Percentiles rank a stretch among this genome's conserved stretches.
These are phyloP conservation scores for Marasmius fiardii DNA, from an alignment of 1,284 basidiomycete genomes.

Conservation along the genomic window DNA sequence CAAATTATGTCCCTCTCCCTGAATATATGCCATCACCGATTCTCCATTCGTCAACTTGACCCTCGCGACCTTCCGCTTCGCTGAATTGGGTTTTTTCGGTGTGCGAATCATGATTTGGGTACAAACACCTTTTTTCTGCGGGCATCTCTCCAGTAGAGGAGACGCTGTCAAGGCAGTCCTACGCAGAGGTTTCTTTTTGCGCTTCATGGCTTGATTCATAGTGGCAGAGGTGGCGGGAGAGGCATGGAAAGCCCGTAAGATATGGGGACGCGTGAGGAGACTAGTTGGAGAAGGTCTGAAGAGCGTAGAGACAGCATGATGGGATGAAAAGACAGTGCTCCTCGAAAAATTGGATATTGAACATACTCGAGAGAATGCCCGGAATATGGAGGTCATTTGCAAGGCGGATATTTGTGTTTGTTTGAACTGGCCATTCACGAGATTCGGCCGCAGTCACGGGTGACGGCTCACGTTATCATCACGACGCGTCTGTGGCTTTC, in stretches of 20 bases:
- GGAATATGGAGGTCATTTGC: conserved; percentile 2
- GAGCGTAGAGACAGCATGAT: neutral
- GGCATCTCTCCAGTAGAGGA: conserved; percentile 75
- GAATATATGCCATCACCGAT: conserved; percentile 91
- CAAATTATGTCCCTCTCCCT: conserved; percentile 96
- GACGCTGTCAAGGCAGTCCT: conserved; percentile 57
- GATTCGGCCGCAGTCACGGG: neutral
- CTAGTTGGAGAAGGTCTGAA: neutral
- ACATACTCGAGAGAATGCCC: neutral
- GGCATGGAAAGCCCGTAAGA: conserved; percentile 59
- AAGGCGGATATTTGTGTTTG: neutral
- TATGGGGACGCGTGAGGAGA: neutral
- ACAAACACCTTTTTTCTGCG: conserved; percentile 90
- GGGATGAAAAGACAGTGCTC: neutral
- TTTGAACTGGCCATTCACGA: neutral
- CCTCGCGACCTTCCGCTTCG: conserved; percentile 94
- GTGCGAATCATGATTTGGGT: conserved; percentile 81
- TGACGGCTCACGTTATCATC: neutral
- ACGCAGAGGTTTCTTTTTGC: conserved; percentile 49
- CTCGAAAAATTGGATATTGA: neutral
- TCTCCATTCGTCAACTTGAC: conserved; percentile 92
- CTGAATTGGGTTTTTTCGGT: conserved; percentile 99
- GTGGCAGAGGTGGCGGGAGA: conserved; percentile 60
- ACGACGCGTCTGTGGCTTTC: conserved; percentile 1
- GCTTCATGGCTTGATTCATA: conserved; percentile 79